Base-by-base conservation (phyloP, 225 moss, liverwort and hornwort genomes). In the Takakia lepidozioides region DNA sequence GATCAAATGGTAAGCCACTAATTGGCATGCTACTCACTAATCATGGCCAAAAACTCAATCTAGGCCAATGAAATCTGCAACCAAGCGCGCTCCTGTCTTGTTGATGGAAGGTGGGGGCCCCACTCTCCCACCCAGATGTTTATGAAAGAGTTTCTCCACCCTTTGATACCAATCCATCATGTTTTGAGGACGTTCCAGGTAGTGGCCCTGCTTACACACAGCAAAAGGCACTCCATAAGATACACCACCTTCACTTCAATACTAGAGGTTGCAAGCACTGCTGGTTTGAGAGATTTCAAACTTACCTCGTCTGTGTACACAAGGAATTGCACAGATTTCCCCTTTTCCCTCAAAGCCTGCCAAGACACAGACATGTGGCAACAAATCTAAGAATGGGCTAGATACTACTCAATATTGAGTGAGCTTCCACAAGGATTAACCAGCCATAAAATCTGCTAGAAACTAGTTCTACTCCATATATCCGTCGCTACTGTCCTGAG, bases 111-210 rank as follows among this genome's bases (percentile, higher is more conserved):
- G 81, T 21, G 61, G 49, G 13, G 62, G 61, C 30, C 81, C 81
- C 34, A 69, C 30, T n/a, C 48, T 60, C 17, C 87, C 79, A 25
- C 87, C 87, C 15, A 87, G 56, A 32, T 79, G 69, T 51, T 83
- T 70, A 37, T 82, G 72, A 10, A 92, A 75, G 19, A 84, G 71
- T 44, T 38, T 23, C 10, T 72, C 87, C 6, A 87, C 65, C 54
- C 84, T 55, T 53, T 29, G 73, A 17, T 56, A 84, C 74, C 76
- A 92, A 24, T 92, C 87, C 76, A 92, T 70, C 45, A 82, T 87
- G 52, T 87, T 82, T 14, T 84, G 71, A 1, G 65, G 76, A 1
- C 76, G 64, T 40, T 87, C 84, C 60, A 84, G 65, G 61, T 49
- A 82, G 20, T 92, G 91, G 10, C 84, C 91, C 87, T 92, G 49